Conservation (phyloP, 2,329 filamentous ascomycete species). For the Pezicula neosporulosa region DNA sequence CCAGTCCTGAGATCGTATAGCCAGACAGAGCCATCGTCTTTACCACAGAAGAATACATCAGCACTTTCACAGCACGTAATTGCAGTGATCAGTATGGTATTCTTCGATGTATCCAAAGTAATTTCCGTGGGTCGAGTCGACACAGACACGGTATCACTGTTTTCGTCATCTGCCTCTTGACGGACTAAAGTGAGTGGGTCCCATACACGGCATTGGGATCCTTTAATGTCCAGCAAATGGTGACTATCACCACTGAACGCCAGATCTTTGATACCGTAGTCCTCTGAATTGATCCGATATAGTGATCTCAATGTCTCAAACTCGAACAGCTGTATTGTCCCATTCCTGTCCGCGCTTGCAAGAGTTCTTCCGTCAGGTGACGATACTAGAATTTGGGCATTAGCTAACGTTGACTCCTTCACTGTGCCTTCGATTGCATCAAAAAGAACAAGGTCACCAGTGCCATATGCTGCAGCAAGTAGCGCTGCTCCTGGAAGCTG, state of each 20-base stretch:
- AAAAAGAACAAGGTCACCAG: not conserved
- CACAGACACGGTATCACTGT: too few species aligned
- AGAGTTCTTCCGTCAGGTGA: conserved; percentile 21
- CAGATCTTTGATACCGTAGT: conserved; percentile 24
- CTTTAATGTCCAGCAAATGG: conserved; percentile 30
- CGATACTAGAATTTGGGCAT: conserved; percentile 10
- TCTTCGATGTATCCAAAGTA: conserved; percentile 3
- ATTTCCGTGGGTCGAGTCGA: too few species aligned
- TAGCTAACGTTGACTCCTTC: conserved; percentile 6
- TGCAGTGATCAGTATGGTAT: conserved; percentile 23
- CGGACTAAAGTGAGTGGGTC: conserved; percentile 29
- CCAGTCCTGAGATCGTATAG: conserved; percentile 17
- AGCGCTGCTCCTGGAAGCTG: not conserved
- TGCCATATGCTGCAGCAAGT: not conserved
- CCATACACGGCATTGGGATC: conserved; percentile 31
- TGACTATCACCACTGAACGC: conserved; percentile 28
- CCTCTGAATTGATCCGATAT: conserved; percentile 27
- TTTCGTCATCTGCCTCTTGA: conserved; percentile 18
- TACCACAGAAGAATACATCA: conserved; percentile 21
- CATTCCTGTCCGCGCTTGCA: conserved; percentile 18
- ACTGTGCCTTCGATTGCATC: not conserved
- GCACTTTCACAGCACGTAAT: conserved; percentile 11
- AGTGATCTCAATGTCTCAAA: conserved; percentile 19
- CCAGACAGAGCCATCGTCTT: conserved; percentile 21
- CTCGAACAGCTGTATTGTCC: conserved; percentile 20